Percentiles rank a stretch among this genome's conserved stretches.
phyloP scores from a whole-genome alignment of 495 filamentous ascomycete species.

The Daldinia concentrica region DNA sequence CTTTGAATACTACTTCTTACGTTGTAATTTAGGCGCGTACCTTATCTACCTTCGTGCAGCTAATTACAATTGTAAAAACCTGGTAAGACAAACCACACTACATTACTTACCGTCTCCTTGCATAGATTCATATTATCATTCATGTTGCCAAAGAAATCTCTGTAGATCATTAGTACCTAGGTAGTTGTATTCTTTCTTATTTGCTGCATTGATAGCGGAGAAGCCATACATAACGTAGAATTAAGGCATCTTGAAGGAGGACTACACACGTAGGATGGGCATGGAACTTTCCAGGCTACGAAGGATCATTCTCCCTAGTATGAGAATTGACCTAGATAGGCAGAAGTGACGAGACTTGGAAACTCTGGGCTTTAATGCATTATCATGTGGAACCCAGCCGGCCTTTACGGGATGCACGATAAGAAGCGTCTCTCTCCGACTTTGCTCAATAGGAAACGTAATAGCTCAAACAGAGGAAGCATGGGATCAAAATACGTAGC shows the following conservation, averaged over 20 bases:
- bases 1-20: background rate
- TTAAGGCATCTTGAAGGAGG: too few relatives aligned
- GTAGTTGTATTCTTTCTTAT: too few relatives aligned
- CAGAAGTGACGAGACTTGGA: background rate
- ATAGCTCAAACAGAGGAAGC: background rate
- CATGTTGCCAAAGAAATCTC: background rate
- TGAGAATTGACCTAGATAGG: background rate
- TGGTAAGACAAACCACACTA: background rate
- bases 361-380: background rate
- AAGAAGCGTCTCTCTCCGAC: background rate
- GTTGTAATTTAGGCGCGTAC: background rate
- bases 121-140: background rate
- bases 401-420: constrained; percentile 1
- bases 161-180: too few relatives aligned
- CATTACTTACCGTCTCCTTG: background rate
- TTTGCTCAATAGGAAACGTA: background rate
- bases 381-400: constrained; percentile 1
- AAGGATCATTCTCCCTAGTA: background rate
- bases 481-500: background rate
- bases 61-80: background rate
- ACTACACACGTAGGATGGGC: too few relatives aligned
- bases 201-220: too few relatives aligned
- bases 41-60: background rate
- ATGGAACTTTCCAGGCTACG: background rate
- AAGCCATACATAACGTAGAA: too few relatives aligned